A percentile compares a stretch with the other conserved stretches of the same genome.
phyloP scores from a whole-genome alignment of 495 filamentous ascomycete genomes.

The Mycothermus thermophilus region DNA sequence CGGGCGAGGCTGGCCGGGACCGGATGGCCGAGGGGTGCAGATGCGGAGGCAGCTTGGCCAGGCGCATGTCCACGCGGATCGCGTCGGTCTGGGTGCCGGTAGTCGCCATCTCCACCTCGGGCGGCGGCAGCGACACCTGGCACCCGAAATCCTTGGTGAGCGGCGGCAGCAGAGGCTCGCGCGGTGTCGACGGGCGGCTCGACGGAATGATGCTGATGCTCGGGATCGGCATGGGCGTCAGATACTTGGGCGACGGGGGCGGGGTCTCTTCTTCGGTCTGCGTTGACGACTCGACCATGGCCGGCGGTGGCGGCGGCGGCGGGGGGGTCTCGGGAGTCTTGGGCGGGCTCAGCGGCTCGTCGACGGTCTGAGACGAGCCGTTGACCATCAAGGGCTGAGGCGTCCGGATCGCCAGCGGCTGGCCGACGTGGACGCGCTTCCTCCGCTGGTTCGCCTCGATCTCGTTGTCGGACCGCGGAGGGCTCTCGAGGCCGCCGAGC shows the following conservation, averaged over 20 bases:
- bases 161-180: slow-evolving; percentile 38
- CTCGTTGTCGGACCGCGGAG: slow-evolving; percentile 36
- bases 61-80: slow-evolving; percentile 62
- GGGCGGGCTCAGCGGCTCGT: slow-evolving; percentile 52
- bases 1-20: slow-evolving; percentile 41
- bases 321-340: slow-evolving; percentile 42
- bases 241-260: slow-evolving; percentile 17
- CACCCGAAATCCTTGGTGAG: slow-evolving; percentile 43
- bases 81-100: slow-evolving; percentile 78
- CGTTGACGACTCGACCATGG: slow-evolving; percentile 41
- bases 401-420: slow-evolving; percentile 27
- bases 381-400: slow-evolving; percentile 46
- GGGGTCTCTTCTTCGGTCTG: slow-evolving; percentile 48
- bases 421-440: slow-evolving; percentile 42
- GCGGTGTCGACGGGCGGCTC: slow-evolving; percentile 39
- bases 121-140: slow-evolving; percentile 33
- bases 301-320: slow-evolving; percentile 15
- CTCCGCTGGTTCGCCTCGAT: slow-evolving; percentile 58
- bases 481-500: slow-evolving; percentile 25
- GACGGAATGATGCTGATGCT: slow-evolving; percentile 47
- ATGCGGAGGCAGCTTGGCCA: slow-evolving; percentile 59
- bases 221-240: slow-evolving; percentile 35
- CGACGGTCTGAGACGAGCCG: slow-evolving; percentile 55
- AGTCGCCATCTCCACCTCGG: slow-evolving; percentile 45
- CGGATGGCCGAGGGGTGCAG: slow-evolving; percentile 59